Base-by-base conservation (phyloP, 176 grass and related monocot genomes). In the Typha latifolia region DNA sequence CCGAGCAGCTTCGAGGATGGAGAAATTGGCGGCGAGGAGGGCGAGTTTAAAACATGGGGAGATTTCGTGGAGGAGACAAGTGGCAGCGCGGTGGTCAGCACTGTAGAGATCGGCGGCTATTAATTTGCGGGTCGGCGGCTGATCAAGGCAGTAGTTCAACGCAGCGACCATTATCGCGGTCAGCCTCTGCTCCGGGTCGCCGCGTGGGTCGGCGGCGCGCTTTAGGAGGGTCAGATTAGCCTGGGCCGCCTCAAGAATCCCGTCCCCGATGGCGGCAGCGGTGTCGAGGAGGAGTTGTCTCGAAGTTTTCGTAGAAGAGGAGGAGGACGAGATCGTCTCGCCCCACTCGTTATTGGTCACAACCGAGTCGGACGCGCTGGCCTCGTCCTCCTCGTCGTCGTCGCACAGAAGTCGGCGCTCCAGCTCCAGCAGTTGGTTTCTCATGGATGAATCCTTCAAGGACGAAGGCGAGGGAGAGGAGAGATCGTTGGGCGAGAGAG, bases 141-240 rank as follows among this genome's bases (percentile, higher is more conserved):
- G 8, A 3, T 62, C 20, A 31, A 61, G 16, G 12, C 55, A 53
- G 11, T 31, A 49, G 32, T 14, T 14, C 12, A 72, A 52, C 69
- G 69, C 20, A 6, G 37, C 56, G 11, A 24, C 18, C 69, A 72
- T 72, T 55, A 72, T 14, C 29, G 34, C 56, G 12, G 12, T 62
- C 12, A 72, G 32, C 19, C 69, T 53, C 19, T 72, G 69, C 34
- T 72, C 69, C n/a, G 69, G 15, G 55, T 72, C 69, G 12, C 69
- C 69, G 20, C 53, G 69, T 10, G 55, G 55, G 34, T 62, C 15
- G 0, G 56, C 69, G 2, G 34, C 20, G 4, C 69, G 56, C 55
- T 12, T 21, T 12, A 72, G n/a, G 32, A 26, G 53, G 4, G 19
- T 20, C 5, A 72, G 53, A 49, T 62, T 72, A 32, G 34, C 32